Evolutionary conservation across 192 early-diverging fungal species (phyloP).

Genomic region (Allomyces javanicus): DNA sequence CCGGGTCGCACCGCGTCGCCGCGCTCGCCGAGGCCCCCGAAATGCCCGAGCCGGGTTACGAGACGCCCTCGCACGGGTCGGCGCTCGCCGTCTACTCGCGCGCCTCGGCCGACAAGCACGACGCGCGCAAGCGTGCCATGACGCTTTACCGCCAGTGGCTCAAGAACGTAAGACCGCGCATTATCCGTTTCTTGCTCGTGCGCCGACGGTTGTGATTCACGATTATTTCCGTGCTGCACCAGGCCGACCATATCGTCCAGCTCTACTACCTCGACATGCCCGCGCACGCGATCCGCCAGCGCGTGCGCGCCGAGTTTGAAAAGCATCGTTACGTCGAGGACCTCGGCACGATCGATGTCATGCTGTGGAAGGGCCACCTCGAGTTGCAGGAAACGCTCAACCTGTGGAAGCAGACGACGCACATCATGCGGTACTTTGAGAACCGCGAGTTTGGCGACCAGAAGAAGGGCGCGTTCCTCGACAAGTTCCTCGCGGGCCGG

Average conservation of each 20-base stretch:
- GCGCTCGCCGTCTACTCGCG: not conserved
- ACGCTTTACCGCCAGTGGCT: constrained; percentile 53
- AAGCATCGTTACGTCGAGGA: constrained; percentile 60
- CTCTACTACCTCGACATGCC: constrained; percentile 56
- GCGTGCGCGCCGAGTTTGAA: constrained; percentile 79
- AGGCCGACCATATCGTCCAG: constrained; percentile 51
- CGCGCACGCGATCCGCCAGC: constrained; percentile 44
- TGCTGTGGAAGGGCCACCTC: constrained; percentile 67
- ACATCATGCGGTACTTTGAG: constrained; percentile 71
- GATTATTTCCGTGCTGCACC: not conserved
- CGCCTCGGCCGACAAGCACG: not conserved
- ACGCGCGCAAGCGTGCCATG: constrained; percentile 40
- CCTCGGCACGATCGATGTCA: constrained; percentile 53
- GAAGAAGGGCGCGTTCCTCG: constrained; percentile 50
- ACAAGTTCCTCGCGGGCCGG: constrained; percentile 58
- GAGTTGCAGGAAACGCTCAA: constrained; percentile 82
- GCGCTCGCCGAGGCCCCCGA: too few relatives aligned
- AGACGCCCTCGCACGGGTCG: not conserved
- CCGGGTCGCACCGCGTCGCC: too few relatives aligned
- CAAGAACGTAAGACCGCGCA: constrained; percentile 30
- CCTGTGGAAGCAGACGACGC: constrained; percentile 78
- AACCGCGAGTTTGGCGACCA: constrained; percentile 43
- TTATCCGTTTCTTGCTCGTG: constrained; percentile 5
- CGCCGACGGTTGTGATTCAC: not conserved
- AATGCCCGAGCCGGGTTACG: too few relatives aligned